Evolutionary conservation across 2,329 filamentous ascomycete genomes (phyloP).

Genomic region (Dryadomyces sulphureus): DNA sequence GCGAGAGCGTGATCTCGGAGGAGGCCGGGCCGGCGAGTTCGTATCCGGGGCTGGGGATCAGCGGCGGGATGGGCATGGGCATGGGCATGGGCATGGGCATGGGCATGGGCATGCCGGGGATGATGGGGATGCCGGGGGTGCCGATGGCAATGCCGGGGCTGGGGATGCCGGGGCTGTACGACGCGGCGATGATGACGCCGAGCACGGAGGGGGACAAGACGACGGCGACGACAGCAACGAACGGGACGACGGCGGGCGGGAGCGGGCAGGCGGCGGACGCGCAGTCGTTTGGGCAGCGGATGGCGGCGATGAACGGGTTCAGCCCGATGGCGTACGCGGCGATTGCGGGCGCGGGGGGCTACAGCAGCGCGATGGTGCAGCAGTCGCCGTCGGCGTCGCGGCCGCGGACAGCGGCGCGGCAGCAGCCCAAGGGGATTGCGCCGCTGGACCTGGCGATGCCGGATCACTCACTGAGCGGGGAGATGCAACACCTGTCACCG

Average conservation of each 20-base stretch:
- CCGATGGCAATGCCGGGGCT: not conserved
- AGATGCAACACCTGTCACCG: constrained; percentile 48
- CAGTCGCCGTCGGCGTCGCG: constrained; percentile 18
- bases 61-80: not conserved
- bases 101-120: not conserved
- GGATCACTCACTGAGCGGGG: constrained; percentile 25
- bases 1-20: constrained; percentile 15
- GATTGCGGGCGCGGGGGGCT: constrained; percentile 11
- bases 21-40: constrained; percentile 7
- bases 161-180: not conserved
- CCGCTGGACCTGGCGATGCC: constrained; percentile 40
- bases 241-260: not conserved
- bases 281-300: constrained; percentile 18
- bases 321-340: constrained; percentile 13
- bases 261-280: constrained; percentile 1
- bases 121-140: not conserved
- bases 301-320: constrained; percentile 14
- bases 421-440: constrained; percentile 35
- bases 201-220: not conserved
- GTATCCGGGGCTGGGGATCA: constrained; percentile 11
- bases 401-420: constrained; percentile 23
- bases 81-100: not conserved
- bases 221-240: not conserved
- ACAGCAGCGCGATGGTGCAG: constrained; percentile 14
- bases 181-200: not conserved